Percentiles rank a stretch among this genome's conserved stretches.
phyloP scores from a whole-genome alignment of 352 stramenopile species.

The Phytopythium boreale region DNA sequence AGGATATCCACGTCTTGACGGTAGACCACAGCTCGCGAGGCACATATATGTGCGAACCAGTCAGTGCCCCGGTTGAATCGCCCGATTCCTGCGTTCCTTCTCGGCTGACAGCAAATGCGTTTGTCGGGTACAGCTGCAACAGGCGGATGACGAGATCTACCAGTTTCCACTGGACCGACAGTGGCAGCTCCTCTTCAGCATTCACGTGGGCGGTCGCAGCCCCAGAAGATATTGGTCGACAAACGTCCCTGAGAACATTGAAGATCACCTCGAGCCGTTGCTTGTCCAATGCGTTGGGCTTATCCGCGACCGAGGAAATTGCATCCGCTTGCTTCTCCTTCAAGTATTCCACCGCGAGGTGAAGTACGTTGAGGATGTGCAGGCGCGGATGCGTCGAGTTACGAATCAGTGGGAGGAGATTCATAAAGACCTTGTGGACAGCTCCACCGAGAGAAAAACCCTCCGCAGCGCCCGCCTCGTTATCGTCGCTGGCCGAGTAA shows the following conservation, averaged over 20 bases:
- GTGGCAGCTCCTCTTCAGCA: conserved; percentile 7
- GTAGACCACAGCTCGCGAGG: conserved; percentile 36
- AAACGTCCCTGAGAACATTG: conserved; percentile 30
- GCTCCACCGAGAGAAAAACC: conserved; percentile 41
- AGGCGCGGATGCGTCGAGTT: conserved; percentile 41
- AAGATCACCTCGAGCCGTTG: conserved; percentile 40
- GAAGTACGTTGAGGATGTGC: conserved; percentile 60
- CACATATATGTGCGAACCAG: conserved; percentile 16
- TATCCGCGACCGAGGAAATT: neutral
- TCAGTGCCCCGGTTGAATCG: too few species aligned
- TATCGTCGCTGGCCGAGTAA: neutral
- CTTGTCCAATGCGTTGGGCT: conserved; percentile 29
- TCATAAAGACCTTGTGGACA: conserved; percentile 39
- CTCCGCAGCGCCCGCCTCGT: neutral
- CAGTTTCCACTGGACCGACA: conserved; percentile 28
- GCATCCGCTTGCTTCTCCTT: conserved; percentile 17
- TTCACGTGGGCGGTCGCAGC: conserved; percentile 3
- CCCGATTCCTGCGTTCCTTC: neutral
- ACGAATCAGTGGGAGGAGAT: conserved; percentile 45
- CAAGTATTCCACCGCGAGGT: conserved; percentile 27
- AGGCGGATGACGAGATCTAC: conserved; percentile 41
- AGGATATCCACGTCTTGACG: conserved; percentile 31
- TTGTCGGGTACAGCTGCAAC: conserved; percentile 29
- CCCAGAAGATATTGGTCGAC: conserved; percentile 11
- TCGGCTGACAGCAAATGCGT: neutral